These are phyloP conservation scores for Catharanthus roseus DNA, from an alignment of 257 asterid species.

Conservation along the genomic window DNA sequence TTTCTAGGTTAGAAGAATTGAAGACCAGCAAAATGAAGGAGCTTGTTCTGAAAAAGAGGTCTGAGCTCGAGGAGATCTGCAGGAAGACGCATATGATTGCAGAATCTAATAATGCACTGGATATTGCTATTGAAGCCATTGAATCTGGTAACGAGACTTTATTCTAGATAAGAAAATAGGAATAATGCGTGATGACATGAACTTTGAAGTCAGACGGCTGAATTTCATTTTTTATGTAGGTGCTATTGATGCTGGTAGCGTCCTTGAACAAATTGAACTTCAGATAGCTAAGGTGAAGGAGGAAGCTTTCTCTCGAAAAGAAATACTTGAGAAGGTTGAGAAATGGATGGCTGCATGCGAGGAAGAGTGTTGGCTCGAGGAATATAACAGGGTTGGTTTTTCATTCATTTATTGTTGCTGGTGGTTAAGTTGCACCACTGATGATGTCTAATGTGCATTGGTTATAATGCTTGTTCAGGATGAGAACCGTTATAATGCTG, in stretches of 20 bases:
- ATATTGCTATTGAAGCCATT: constrained; percentile 63
- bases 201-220: constrained; percentile 18
- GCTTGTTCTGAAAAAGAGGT: constrained; percentile 87
- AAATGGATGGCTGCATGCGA: constrained; percentile 95
- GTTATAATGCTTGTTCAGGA: constrained; percentile 41
- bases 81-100: constrained; percentile 75
- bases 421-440: constrained; percentile 11
- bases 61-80: constrained; percentile 79
- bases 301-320: constrained; percentile 88
- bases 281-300: constrained; percentile 83
- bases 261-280: constrained; percentile 85
- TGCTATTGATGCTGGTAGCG: constrained; percentile 73
- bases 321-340: constrained; percentile 90
- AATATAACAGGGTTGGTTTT: constrained; percentile 74
- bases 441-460: not conserved
- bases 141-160: constrained; percentile 63
- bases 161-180: constrained; percentile 6
- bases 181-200: not conserved
- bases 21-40: constrained; percentile 94
- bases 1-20: constrained; percentile 78
- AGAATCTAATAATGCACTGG: constrained; percentile 54
- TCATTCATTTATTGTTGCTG: constrained; percentile 13
- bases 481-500: constrained; percentile 94
- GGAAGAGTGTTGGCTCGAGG: constrained; percentile 99
- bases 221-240: constrained; percentile 38